phyloP scores from a whole-genome alignment of 805 yeast species.

The Hanseniaspora guilliermondii region DNA sequence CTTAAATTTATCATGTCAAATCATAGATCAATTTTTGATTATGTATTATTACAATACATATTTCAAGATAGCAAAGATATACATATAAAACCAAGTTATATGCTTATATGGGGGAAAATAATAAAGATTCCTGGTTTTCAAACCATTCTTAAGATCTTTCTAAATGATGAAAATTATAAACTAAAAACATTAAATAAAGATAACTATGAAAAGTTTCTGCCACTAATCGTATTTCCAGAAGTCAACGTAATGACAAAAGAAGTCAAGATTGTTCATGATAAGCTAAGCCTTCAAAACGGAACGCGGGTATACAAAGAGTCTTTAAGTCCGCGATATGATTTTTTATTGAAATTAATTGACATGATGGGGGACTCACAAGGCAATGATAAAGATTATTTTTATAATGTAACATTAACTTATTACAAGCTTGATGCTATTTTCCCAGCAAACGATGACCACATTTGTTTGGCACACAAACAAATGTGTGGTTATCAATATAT shows the following conservation, averaged over 20 bases:
- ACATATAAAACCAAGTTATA: constrained; percentile 34
- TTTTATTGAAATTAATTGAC: constrained; percentile 39
- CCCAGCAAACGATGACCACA: constrained; percentile 28
- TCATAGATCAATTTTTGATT: constrained; percentile 60
- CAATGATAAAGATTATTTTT: constrained; percentile 18
- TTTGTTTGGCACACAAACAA: constrained; percentile 29
- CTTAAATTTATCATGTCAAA: constrained; percentile 26
- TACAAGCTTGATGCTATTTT: constrained; percentile 23
- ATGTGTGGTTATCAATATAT: constrained; percentile 24
- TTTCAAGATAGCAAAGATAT: not conserved
- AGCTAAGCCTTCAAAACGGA: constrained; percentile 43
- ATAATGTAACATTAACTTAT: constrained; percentile 30
- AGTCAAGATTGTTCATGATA: constrained; percentile 36
- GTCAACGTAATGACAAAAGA: constrained; percentile 55
- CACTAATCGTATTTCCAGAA: constrained; percentile 68
- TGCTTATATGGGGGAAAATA: constrained; percentile 52
- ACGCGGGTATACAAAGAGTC: constrained; percentile 50
- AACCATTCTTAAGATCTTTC: constrained; percentile 35
- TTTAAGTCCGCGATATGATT: constrained; percentile 66
- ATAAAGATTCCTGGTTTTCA: constrained; percentile 49
- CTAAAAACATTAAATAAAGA: constrained; percentile 23
- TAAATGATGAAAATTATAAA: constrained; percentile 61
- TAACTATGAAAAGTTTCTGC: constrained; percentile 23
- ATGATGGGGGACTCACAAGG: constrained; percentile 23
- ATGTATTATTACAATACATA: constrained; percentile 35